Evolutionary conservation across 495 filamentous ascomycete genomes (phyloP).

Genomic region (Delitschia confertaspora): DNA sequence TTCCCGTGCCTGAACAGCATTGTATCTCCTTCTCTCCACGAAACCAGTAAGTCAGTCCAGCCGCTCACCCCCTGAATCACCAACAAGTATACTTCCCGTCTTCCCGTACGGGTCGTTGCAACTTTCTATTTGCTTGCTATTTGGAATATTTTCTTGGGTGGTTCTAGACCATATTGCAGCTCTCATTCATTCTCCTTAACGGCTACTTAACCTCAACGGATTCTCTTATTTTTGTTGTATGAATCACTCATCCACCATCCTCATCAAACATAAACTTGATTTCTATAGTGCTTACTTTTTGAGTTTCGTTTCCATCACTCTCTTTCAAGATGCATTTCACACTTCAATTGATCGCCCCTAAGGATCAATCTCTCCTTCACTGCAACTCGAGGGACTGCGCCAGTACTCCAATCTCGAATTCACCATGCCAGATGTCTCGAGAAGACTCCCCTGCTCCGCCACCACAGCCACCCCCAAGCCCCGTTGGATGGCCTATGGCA

Average conservation of each 20-base stretch:
- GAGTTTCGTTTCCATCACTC: too few relatives aligned
- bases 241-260: neutral
- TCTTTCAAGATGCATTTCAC: too few relatives aligned
- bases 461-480: conserved; percentile 23
- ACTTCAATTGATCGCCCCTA: too few relatives aligned
- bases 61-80: too few relatives aligned
- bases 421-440: conserved; percentile 11
- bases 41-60: conserved; percentile 12
- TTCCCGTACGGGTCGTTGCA: conserved; percentile 22
- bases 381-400: too few relatives aligned
- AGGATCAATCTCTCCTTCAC: too few relatives aligned
- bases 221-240: neutral
- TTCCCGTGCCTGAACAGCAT: too few relatives aligned
- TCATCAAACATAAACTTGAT: too few relatives aligned
- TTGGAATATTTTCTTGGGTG: too few relatives aligned
- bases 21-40: conserved; percentile 5
- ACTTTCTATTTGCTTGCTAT: conserved; percentile 16
- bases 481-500: conserved; percentile 3
- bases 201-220: conserved; percentile 19
- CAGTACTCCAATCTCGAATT: neutral
- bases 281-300: too few relatives aligned
- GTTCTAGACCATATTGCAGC: too few relatives aligned
- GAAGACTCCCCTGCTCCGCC: conserved; percentile 25
- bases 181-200: conserved; percentile 1
- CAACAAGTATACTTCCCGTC: conserved; percentile 19